Base-by-base conservation (phyloP, 306 rosid genomes). In the Fragaria vesca region DNA sequence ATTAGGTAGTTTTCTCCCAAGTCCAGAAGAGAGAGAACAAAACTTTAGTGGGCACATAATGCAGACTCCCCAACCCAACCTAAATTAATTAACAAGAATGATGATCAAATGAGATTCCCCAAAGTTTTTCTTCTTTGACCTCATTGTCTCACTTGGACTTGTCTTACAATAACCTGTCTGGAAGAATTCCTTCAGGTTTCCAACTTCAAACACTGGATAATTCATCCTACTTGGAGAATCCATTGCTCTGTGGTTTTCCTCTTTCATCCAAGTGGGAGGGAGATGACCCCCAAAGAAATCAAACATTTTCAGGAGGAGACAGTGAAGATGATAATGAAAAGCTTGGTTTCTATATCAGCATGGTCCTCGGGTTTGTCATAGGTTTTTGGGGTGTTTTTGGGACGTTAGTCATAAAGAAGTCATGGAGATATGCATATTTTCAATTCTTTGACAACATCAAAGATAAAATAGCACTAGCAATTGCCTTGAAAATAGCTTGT, bases 81-180 rank as follows among this genome's bases (percentile, higher is more conserved):
- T 40, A 5, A 40, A 40, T 40, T 40, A 40, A 6, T 40, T 40
- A 40, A 5, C 8, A 5, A 40, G 43, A 40, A 40, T 40, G 43
- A 40, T 40, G 8, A 40, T 43, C 12, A 43, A 43, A 43, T 43
- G 21, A 66, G 8, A 78, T 78, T 60, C 76, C 81, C 17, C 32
- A 26, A 34, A 70, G 75, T 71, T 16, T 78, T 17, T 24, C 76
- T 45, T 32, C 21, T 32, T 18, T 78, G 50, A 34, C 12, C 12
- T n/a, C 47, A 5, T 58, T 78, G 76, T 57, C 62, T 58, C 46
- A 58, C 75, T 43, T 78, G 69, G 34, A 58, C 71, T 78, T 78
- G 63, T 78, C 81, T 28, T 58, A 12, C 69, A 78, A 78, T 12
- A 8, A 57, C 30, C 71, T 78, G 6, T 21, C 34, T 26, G 71